phyloP scores from a whole-genome alignment of 352 stramenopile species.

The Peronospora destructor region DNA sequence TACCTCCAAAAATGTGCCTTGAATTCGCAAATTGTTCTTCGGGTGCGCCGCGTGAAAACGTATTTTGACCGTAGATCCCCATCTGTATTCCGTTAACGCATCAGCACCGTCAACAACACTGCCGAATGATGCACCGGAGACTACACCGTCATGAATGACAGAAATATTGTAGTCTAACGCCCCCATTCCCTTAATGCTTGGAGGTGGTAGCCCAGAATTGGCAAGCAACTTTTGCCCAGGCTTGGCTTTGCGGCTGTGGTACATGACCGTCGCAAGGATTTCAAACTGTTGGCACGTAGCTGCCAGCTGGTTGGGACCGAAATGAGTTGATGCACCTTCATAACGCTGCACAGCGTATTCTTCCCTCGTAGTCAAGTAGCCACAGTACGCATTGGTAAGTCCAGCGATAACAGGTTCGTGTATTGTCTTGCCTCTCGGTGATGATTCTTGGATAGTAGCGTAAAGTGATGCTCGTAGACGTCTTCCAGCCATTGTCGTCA shows the following conservation, averaged over 20 bases:
- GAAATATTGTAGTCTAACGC: constrained; percentile 70
- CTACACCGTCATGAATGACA: constrained; percentile 61
- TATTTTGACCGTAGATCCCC: constrained; percentile 44
- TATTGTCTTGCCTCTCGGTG: constrained; percentile 9
- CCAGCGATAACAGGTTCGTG: constrained; percentile 62
- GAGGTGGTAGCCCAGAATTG: constrained; percentile 23
- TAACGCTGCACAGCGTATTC: constrained; percentile 85
- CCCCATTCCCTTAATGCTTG: constrained; percentile 53
- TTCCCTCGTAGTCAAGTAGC: constrained; percentile 80
- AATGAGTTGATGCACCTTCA: constrained; percentile 86
- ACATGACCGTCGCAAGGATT: constrained; percentile 34
- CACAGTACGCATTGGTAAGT: constrained; percentile 77
- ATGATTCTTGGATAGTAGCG: constrained; percentile 19
- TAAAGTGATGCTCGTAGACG: constrained; percentile 45
- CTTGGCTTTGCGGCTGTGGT: constrained; percentile 5
- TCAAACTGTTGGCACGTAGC: constrained; percentile 80
- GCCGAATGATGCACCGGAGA: constrained; percentile 42
- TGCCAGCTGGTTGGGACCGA: constrained; percentile 77
- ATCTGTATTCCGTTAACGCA: constrained; percentile 35
- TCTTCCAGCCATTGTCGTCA: constrained; percentile 78
- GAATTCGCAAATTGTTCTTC: constrained; percentile 74
- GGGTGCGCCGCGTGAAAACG: constrained; percentile 72
- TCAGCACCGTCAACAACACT: constrained; percentile 39
- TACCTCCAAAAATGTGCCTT: constrained; percentile 74
- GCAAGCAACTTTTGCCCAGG: constrained; percentile 1